A percentile compares a stretch with the other conserved stretches of the same genome.
These are phyloP conservation scores for Trichoderma sp. DNA, from an alignment of 2,329 filamentous ascomycete species.

Conservation along the genomic window DNA sequence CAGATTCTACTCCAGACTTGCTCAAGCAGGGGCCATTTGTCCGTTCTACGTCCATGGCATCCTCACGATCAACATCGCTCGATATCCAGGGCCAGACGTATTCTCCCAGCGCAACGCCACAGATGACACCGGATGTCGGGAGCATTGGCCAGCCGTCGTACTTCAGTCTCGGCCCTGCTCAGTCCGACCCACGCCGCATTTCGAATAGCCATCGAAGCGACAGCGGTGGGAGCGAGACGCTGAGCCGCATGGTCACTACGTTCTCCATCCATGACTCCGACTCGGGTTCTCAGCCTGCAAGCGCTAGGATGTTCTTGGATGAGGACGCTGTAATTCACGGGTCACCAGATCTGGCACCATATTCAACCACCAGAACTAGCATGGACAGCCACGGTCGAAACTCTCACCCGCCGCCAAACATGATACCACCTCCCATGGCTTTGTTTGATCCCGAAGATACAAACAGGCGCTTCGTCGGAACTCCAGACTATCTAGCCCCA, in stretches of 20 bases:
- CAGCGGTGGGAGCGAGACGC: conserved; percentile 83
- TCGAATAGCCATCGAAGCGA: conserved; percentile 83
- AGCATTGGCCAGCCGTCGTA: conserved; percentile 83
- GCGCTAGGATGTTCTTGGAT: conserved; percentile 64
- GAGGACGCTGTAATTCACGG: conserved; percentile 73
- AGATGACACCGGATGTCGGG: conserved; percentile 73
- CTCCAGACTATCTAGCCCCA: conserved; percentile 93
- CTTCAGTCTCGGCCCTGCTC: conserved; percentile 69
- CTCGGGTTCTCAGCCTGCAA: conserved; percentile 43
- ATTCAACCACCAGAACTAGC: conserved; percentile 33
- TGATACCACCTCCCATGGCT: conserved; percentile 90
- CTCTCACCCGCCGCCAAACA: conserved; percentile 54
- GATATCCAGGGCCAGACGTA: conserved; percentile 73
- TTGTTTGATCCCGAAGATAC: conserved; percentile 95
- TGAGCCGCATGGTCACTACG: conserved; percentile 78
- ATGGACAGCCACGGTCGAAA: conserved; percentile 38
- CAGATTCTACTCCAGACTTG: conserved; percentile 87
- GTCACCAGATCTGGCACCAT: conserved; percentile 73
- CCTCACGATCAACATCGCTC: conserved; percentile 90
- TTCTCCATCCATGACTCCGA: conserved; percentile 71
- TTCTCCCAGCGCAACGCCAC: conserved; percentile 82
- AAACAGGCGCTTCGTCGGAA: conserved; percentile 91
- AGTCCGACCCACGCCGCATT: conserved; percentile 64
- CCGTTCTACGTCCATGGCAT: conserved; percentile 79
- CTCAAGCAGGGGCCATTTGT: conserved; percentile 91